phyloP scores from a whole-genome alignment of 1,284 basidiomycete genomes.

The Sanghuangporus weigelae region DNA sequence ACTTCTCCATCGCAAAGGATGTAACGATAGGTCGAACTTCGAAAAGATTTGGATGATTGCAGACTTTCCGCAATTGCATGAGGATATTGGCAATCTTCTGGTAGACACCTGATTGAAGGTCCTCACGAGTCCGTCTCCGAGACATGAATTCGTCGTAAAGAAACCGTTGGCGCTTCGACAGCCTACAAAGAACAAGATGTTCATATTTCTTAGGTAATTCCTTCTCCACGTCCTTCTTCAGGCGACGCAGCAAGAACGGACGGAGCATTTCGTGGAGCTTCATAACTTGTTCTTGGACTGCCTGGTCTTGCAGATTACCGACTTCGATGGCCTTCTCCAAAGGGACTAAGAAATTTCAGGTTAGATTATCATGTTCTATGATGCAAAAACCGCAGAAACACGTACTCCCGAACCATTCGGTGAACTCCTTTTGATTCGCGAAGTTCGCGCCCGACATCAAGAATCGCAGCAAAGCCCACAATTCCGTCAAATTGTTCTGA shows the following conservation, averaged over 20 bases:
- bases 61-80: slow-evolving; percentile 95
- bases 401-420: slow-evolving; percentile 95
- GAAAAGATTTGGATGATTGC: slow-evolving; percentile 95
- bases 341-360: slow-evolving; percentile 53
- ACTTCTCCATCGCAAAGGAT: slow-evolving; percentile 82
- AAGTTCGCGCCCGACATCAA: slow-evolving; percentile 93
- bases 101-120: slow-evolving; percentile 80
- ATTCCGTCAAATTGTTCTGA: slow-evolving; percentile 93
- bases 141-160: slow-evolving; percentile 99
- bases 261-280: slow-evolving; percentile 92
- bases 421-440: slow-evolving; percentile 91
- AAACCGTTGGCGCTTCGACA: slow-evolving; percentile 94
- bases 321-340: slow-evolving; percentile 93
- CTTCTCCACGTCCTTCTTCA: slow-evolving; percentile 95
- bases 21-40: slow-evolving; percentile 93
- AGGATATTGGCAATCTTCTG: slow-evolving; percentile 95
- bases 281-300: slow-evolving; percentile 80
- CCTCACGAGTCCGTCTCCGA: slow-evolving; percentile 82
- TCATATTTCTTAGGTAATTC: slow-evolving; percentile 95
- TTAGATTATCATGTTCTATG: neutral
- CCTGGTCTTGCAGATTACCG: slow-evolving; percentile 75
- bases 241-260: slow-evolving; percentile 89
- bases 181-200: slow-evolving; percentile 85
- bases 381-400: slow-evolving; percentile 27
- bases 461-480: slow-evolving; percentile 95